Evolutionary conservation across 495 filamentous ascomycete genomes (phyloP).

Genomic region (Penicillium ucsense): DNA sequence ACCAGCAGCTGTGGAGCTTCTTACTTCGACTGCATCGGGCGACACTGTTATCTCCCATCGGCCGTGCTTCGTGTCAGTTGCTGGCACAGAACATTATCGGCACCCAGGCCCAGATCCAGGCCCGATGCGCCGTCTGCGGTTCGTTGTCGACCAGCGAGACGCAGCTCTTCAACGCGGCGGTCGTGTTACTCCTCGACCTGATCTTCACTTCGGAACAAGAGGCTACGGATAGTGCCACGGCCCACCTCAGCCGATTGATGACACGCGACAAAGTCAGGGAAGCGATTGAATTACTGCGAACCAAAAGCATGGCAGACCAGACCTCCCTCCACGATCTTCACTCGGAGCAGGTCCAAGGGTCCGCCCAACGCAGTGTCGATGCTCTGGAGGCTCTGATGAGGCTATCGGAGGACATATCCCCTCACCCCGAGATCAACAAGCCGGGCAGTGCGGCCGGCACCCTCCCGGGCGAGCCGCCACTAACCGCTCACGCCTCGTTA

Average conservation of each 20-base stretch:
- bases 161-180: constrained; percentile 16
- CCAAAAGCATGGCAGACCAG: not conserved
- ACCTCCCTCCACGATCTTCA: not conserved
- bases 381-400: constrained; percentile 16
- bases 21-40: constrained; percentile 19
- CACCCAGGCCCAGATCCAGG: constrained; percentile 13
- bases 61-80: constrained; percentile 12
- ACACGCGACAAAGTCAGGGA: constrained; percentile 16
- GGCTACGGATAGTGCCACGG: not conserved
- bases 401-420: constrained; percentile 6
- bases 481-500: no score
- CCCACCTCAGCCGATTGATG: constrained; percentile 14
- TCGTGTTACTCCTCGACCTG: constrained; percentile 10
- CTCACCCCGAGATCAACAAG: not conserved
- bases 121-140: constrained; percentile 17
- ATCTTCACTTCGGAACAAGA: constrained; percentile 3
- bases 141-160: constrained; percentile 10
- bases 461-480: not conserved
- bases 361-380: constrained; percentile 4
- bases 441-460: not conserved
- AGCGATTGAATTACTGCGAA: constrained; percentile 13
- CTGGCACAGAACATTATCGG: constrained; percentile 21
- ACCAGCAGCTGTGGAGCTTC: constrained; percentile 25
- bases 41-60: constrained; percentile 8
- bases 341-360: not conserved